Evolutionary conservation across 768 basidiomycete genomes (phyloP), one percentile per base, ranked within the genome.

Genomic region (Suillus subalutaceus): DNA sequence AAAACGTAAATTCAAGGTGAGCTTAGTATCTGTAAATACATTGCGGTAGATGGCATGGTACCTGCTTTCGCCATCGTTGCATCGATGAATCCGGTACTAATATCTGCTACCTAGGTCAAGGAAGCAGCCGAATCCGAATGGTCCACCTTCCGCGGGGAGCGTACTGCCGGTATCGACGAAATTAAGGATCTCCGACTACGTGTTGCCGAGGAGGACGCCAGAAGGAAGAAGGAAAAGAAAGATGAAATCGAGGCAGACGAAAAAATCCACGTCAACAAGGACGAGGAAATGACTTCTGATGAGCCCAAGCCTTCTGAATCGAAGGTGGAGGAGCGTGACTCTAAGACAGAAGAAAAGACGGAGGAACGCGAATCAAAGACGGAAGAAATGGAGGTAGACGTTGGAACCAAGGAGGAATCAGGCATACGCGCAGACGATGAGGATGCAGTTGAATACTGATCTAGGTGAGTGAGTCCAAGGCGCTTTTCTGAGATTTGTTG

Each of bases 371-470:
- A 79, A 40, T 79, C 66, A 72, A 82, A 69, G 73, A 74, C 52
- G 65, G 78, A 69, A 72, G 52, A 67, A 66, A 38, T 72, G 69
- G 79, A 74, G 71, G 77, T 60, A 32, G 59, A 60, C 12, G 41
- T 44, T 60, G 41, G 62, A 30, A 40, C 65, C 65, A 81, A 81
- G 70, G 80, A 84, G 63, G 72, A 72, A 43, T 65, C 71, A 44
- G 74, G 82, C 9, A 83, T 85, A 79, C 86, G 84, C 69, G 88
- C 86, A 59, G 90, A 92, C 65, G 91, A 90, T 68, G 91, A 92
- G 68, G 91, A 92, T 73, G 91, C 90, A 13, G 90, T 93, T 55
- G 91, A 93, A 79, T 93, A 92, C 79, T 92, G 66, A 77, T 40
- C 35, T 63, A 65, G 59, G 59, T 43, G 30, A 60, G 59, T 20